Base-by-base conservation (phyloP, 495 filamentous ascomycete species). In the Penicillium odoratum region DNA sequence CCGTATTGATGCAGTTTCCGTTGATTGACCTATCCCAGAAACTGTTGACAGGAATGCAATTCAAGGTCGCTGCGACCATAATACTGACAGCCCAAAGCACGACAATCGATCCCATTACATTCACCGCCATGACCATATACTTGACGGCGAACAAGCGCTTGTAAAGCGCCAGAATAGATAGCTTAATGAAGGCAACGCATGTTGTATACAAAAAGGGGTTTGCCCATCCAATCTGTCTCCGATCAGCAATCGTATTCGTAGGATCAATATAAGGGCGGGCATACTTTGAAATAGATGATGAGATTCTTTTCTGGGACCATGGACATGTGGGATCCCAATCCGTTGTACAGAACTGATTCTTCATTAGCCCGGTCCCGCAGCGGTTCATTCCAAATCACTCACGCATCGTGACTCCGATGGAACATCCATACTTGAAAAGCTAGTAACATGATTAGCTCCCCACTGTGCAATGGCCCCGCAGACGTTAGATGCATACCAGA, bases 141-240 rank as follows among this genome's bases (percentile, higher is more conserved):
- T 57, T 64, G 9, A 55, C 64, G 0, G 64, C 51, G 46, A 81
- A 78, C 0, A 80, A 40, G 0, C 75, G 75, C 21, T 65, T 68
- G 52, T 78, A 74, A 9, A 80, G 64, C 1, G 72, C 64, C 16
- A 81, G 52, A 45, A 81, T 77, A 4, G 78, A 81, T 9, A 71
- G 58, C 51, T 80, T 81, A 60, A 73, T 71, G 36, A 71, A 68
- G 0, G 61, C 61, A 18, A 74, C 53, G 18, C 58, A 64, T 44
- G 59, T 25, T 9, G 67, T 66, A 54, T 77, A 76, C 28, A 70
- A 38, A 28, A 74, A 72, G 26, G 62, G 48, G 48, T 73, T 76
- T 43, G 72, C 49, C 47, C 57, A 69, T 31, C 58, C 63, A 30
- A 69, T 59, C 66, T 74, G 38, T n/a, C 13, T 40, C 6, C 5